Base-by-base conservation (phyloP, 1,284 basidiomycete species). In the Laetiporus sulphureus region DNA sequence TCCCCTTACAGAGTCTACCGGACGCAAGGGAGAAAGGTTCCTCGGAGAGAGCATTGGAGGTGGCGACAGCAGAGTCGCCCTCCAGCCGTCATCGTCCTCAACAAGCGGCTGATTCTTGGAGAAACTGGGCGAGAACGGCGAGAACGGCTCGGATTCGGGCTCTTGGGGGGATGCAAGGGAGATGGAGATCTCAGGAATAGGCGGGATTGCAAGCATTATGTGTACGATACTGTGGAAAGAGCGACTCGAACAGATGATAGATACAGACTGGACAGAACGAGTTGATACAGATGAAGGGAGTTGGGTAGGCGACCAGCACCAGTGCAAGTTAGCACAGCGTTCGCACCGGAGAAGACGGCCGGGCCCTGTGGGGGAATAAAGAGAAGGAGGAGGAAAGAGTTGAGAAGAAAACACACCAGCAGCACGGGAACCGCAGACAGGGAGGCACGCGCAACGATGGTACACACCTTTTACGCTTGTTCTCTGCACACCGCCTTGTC, bases 71-170 rank as follows among this genome's bases (percentile, higher is more conserved):
- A 75, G 71, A 10, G 65, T 59, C 12, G 77, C 65, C 50, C 80
- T 68, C 57, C 75, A 82, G 47, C 64, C 59, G 59, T 78, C 72
- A 30, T 67, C 67, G 30, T 72, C 65, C 42, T 50, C 51, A 55
- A 47, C 43, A 39, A 50, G 41, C 34, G 52, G 51, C 33, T 38
- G 41, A 38, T 46, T 49, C 50, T 78, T 75, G 3, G 77, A 73
- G 54, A 82, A 81, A 4, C 77, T 75, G 2, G 77, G 75, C 40
- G 78, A 79, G 55, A 82, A 81, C 3, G 81, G 80, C 40, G 81
- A 83, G 58, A 67, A 75, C 6, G 79, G 77, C 58, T 82, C 79
- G 32, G 63, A 53, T 18, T 55, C 38, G 32, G 62, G 60, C 42
- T 72, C 71, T 51, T 74, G 66, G 24, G 73, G 73, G 7, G 79